Conservation (phyloP, 805 yeast species). For the Kockiozyma suomiensis region DNA sequence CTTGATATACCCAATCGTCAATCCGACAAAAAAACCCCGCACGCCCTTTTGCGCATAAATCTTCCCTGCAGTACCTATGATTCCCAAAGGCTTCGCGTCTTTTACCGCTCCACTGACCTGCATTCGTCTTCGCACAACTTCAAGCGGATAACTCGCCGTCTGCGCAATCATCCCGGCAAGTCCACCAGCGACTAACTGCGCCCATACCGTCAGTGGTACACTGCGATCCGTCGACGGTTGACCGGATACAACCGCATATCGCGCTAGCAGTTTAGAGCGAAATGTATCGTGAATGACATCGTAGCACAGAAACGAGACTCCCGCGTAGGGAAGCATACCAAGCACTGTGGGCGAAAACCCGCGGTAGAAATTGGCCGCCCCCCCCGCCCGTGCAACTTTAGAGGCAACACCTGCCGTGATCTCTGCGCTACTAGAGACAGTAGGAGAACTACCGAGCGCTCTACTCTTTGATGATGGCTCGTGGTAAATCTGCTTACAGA, state of each 20-base stretch:
- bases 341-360: slow-evolving; percentile 92
- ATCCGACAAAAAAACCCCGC: slow-evolving; percentile 89
- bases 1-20: slow-evolving; percentile 92
- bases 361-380: slow-evolving; percentile 76
- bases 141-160: slow-evolving; percentile 96
- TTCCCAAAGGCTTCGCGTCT: slow-evolving; percentile 37
- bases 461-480: slow-evolving; percentile 4
- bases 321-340: slow-evolving; percentile 98
- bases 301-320: slow-evolving; percentile 93
- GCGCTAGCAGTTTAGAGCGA: slow-evolving; percentile 59
- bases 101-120: slow-evolving; percentile 82
- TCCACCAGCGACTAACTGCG: slow-evolving; percentile 93
- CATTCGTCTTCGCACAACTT: slow-evolving; percentile 90
- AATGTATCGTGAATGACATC: slow-evolving; percentile 87
- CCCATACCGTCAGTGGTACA: slow-evolving; percentile 81
- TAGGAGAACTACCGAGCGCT: too few species aligned
- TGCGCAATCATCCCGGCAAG: slow-evolving; percentile 94
- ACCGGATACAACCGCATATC: slow-evolving; percentile 46
- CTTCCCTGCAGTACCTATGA: slow-evolving; percentile 56
- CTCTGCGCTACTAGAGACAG: too few species aligned
- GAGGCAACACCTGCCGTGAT: not conserved
- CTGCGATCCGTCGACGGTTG: slow-evolving; percentile 41
- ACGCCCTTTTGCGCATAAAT: slow-evolving; percentile 76
- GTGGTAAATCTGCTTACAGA: slow-evolving; percentile 16
- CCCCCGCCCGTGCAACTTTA: slow-evolving; percentile 7